Conservation (phyloP, 257 asterid species). For the Nicotiana tomentosiformis region DNA sequence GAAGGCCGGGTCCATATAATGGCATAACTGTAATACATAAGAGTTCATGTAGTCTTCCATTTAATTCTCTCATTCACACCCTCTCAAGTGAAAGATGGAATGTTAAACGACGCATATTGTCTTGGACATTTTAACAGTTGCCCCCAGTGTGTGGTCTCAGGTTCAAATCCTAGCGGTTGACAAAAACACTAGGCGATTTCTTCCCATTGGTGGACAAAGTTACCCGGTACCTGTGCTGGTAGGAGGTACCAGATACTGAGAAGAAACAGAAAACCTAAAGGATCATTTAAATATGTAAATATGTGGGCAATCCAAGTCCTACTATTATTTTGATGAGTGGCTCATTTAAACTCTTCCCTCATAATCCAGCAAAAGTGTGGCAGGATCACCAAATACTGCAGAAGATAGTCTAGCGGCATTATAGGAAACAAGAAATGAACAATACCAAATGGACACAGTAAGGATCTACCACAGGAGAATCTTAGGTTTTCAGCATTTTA, state of each 20-base stretch:
- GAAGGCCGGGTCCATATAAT: background rate
- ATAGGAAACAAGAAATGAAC: background rate
- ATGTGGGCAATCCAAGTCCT: background rate
- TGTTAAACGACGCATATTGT: background rate
- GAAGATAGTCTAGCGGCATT: background rate
- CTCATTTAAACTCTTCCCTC: background rate
- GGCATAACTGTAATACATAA: background rate
- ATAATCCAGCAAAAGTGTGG: background rate
- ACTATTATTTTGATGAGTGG: background rate
- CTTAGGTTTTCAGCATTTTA: background rate
- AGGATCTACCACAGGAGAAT: background rate
- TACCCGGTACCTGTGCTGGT: no score
- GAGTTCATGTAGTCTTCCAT: background rate
- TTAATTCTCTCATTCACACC: background rate
- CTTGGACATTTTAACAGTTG: background rate
- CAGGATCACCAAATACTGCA: background rate
- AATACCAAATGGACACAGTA: background rate
- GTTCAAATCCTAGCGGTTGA: no score
- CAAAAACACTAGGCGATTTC: no score
- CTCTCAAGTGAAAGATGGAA: background rate
- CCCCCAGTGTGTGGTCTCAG: no score
- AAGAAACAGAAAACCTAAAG: background rate
- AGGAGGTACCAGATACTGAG: no score
- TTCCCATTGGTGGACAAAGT: no score
- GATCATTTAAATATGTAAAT: background rate